phyloP scores from a whole-genome alignment of 2,329 filamentous ascomycete species.

The Colletotrichum cordylinicola region DNA sequence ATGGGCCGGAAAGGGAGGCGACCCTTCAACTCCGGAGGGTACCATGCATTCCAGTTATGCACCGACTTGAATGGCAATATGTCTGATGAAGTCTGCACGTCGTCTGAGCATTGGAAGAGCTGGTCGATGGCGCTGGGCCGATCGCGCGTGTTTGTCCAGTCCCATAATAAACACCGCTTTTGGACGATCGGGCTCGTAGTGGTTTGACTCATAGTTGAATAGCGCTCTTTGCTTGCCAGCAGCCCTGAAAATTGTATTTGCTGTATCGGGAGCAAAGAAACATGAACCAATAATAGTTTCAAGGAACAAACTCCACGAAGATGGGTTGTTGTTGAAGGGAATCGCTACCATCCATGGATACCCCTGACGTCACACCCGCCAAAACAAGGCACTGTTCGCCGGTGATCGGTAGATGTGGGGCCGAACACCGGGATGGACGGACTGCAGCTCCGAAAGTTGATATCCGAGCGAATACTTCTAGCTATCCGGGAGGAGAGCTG shows the following conservation, averaged over 20 bases:
- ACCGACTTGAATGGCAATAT: constrained; percentile 37
- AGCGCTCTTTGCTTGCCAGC: background rate
- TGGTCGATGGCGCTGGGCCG: constrained; percentile 38
- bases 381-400: background rate
- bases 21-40: constrained; percentile 38
- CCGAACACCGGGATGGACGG: background rate
- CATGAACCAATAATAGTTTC: too few species aligned
- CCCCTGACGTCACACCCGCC: background rate
- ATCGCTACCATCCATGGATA: background rate
- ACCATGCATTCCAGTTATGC: constrained; percentile 48
- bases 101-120: constrained; percentile 26
- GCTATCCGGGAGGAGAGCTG: too few species aligned
- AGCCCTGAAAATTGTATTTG: background rate
- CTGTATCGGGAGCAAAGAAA: background rate
- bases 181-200: background rate
- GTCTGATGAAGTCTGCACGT: background rate
- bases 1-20: constrained; percentile 45
- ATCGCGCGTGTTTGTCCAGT: constrained; percentile 45
- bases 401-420: background rate
- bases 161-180: constrained; percentile 48
- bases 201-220: background rate
- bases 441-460: background rate
- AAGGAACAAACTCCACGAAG: too few species aligned
- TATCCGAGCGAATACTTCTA: too few species aligned
- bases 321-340: background rate